phyloP scores from a whole-genome alignment of 768 basidiomycete genomes.

The Panaeolus papilionaceus region DNA sequence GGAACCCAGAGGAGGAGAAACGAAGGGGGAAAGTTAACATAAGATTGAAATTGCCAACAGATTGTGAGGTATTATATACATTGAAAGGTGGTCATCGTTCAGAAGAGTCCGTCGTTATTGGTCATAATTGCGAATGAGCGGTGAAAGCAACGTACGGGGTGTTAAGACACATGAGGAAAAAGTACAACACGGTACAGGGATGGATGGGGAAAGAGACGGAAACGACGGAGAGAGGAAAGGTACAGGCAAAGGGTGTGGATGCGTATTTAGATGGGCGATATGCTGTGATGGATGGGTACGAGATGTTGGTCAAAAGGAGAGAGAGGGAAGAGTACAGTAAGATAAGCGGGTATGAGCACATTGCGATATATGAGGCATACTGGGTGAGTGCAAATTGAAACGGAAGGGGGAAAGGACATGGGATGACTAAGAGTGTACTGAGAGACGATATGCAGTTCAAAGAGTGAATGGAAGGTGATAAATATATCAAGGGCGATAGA shows the following conservation, averaged over 20 bases:
- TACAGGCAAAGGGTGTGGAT: background rate
- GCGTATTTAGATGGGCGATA: background rate
- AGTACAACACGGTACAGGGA: background rate
- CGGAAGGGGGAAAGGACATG: background rate
- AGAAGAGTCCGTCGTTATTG: background rate
- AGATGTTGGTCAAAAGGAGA: background rate
- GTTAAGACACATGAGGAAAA: background rate
- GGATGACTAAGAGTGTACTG: background rate
- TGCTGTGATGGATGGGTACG: background rate
- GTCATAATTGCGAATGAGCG: background rate
- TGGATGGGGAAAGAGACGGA: background rate
- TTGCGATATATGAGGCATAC: background rate
- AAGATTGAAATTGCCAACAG: conserved; percentile 6
- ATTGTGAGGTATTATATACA: conserved; percentile 12
- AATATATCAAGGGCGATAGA: background rate
- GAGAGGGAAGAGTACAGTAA: background rate
- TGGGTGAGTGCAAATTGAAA: background rate
- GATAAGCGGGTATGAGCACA: background rate
- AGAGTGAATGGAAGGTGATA: background rate
- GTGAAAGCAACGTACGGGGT: background rate
- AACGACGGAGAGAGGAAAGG: background rate
- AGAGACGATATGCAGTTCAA: background rate
- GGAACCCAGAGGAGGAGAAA: background rate
- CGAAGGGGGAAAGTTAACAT: background rate
- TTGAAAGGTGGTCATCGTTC: conserved; percentile 1